phyloP scores from a whole-genome alignment of 306 rosid species.

The Abrus pulchellus region DNA sequence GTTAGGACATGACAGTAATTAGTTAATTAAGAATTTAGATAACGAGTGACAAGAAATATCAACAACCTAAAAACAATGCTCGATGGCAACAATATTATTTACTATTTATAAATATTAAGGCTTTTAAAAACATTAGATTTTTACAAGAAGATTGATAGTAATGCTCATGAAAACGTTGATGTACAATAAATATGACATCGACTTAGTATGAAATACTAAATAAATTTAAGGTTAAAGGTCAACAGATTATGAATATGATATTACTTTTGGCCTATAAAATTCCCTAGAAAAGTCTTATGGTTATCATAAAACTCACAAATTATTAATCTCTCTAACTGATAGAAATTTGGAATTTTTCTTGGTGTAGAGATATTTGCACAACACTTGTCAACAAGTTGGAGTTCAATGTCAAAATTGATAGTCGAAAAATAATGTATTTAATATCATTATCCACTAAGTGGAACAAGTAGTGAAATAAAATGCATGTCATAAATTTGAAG shows the following conservation, averaged over 20 bases:
- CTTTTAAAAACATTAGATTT: background rate
- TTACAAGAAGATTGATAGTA: background rate
- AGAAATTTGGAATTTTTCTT: background rate
- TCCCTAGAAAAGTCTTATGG: background rate
- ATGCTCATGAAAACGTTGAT: background rate
- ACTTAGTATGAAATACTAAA: background rate
- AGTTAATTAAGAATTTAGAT: background rate
- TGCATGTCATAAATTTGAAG: background rate
- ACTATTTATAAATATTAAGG: background rate
- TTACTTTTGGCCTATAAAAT: slow-evolving; percentile 11
- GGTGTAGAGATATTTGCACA: background rate
- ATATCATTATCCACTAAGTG: background rate
- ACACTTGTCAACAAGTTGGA: background rate
- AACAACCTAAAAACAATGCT: background rate
- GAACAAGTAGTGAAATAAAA: background rate
- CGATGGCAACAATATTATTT: background rate
- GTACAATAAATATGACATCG: background rate
- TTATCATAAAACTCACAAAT: background rate
- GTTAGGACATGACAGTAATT: slow-evolving; percentile 2
- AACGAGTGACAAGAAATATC: background rate
- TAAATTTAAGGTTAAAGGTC: background rate
- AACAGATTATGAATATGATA: slow-evolving; percentile 20
- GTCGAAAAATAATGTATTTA: background rate
- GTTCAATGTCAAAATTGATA: background rate
- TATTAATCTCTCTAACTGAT: slow-evolving; percentile 11